Conservation (phyloP, 495 filamentous ascomycete genomes). For the Oidiodendron maius region DNA sequence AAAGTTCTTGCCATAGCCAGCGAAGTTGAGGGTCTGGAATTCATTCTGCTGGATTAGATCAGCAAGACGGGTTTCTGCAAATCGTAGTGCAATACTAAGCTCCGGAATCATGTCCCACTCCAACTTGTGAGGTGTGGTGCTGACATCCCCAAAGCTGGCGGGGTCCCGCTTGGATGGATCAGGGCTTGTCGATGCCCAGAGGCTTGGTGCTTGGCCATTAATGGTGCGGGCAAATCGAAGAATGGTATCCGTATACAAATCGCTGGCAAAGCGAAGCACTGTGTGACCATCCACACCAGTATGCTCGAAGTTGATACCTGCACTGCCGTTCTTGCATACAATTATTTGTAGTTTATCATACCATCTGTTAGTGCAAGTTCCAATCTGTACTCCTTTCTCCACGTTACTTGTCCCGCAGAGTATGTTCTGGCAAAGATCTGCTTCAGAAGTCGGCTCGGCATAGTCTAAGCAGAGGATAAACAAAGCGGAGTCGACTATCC, state of each 20-base stretch:
- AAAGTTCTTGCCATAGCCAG: conserved; percentile 89
- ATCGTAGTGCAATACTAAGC: conserved; percentile 82
- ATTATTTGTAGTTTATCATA: conserved; percentile 99
- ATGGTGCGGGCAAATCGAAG: conserved; percentile 93
- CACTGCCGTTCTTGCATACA: conserved; percentile 96
- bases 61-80: conserved; percentile 90
- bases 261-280: conserved; percentile 90
- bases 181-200: conserved; percentile 88
- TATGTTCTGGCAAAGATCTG: conserved; percentile 93
- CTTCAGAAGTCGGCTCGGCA: conserved; percentile 71
- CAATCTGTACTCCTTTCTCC: conserved; percentile 88
- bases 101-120: conserved; percentile 98
- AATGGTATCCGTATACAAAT: conserved; percentile 97
- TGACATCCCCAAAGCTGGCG: conserved; percentile 88
- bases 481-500: conserved; percentile 90
- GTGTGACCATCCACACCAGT: conserved; percentile 98
- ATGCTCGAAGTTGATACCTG: conserved; percentile 98
- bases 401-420: conserved; percentile 92
- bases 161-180: conserved; percentile 94
- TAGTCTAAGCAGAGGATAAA: conserved; percentile 92
- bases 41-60: conserved; percentile 97
- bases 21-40: conserved; percentile 87
- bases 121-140: conserved; percentile 88
- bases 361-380: conserved; percentile 97
- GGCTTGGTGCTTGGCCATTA: conserved; percentile 85